Base-by-base conservation (phyloP, 306 rosid genomes). In the Glycine tomentella region DNA sequence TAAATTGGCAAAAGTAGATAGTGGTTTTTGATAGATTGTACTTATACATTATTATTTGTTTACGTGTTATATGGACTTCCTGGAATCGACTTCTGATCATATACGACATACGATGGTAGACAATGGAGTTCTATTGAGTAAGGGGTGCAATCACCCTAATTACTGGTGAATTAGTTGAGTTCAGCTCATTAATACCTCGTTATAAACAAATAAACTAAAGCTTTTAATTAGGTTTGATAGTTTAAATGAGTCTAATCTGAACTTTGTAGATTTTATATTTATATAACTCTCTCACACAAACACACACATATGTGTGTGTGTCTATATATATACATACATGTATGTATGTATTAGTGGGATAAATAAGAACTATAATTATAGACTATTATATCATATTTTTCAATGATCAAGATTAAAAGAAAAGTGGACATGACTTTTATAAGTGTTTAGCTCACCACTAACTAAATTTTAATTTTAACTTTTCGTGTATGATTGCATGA, bases 1-100 rank as follows among this genome's bases (percentile, higher is more conserved):
- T 65, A 68, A 7, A 38, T 56, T 71, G 48, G 79, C 81, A 64
- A 59, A 78, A 50, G 64, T 72, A 14, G 77, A 13, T 71, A 46
- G 53, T 67, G 75, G 31, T 83, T 45, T 74, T 77, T 57, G 56
- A 12, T 44, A 14, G 64, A 40, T 52, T 65, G 56, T 50, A 33
- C 53, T 40, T 20, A 16, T 83, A 46, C 40, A 2, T 59, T 58
- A 2, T 59, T 75, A 45, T 66, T 77, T 61, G 40, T 72, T 52
- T 53, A 61, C 38, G 34, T 57, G n/a, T 69, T 73, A 46, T 73
- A 61, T 55, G 55, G 69, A 64, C 36, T 57, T 76, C 34, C 49
- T 53, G 50, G 56, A 64, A 50, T 57, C 68, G 70, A 11, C 49
- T 67, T 62, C 42, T 79, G 72, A 65, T 69, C 56, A 40, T 65